Conservation (phyloP, 2,329 filamentous ascomycete genomes). For the Sporothrix mexicana region DNA sequence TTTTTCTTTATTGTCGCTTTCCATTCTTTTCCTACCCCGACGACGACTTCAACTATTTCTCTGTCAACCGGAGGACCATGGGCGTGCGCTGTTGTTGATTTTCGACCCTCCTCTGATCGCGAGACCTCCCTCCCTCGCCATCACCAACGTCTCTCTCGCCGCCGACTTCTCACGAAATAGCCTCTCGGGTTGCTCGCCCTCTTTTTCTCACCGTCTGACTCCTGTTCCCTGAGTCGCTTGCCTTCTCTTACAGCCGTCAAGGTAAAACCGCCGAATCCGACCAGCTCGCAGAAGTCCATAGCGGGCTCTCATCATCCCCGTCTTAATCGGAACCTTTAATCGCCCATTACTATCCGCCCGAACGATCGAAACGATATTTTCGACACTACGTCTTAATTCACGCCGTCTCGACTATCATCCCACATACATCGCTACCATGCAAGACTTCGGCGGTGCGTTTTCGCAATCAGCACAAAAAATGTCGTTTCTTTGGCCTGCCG, state of each 20-base stretch:
- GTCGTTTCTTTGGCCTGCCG: constrained; percentile 41
- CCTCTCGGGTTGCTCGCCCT: constrained; percentile 5
- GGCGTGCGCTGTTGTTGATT: constrained; percentile 24
- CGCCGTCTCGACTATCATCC: not conserved
- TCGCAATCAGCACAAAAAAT: constrained; percentile 43
- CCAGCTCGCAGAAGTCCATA: not conserved
- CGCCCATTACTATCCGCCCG: not conserved
- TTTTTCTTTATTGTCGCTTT: not conserved
- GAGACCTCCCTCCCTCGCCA: constrained; percentile 30
- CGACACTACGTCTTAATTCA: not conserved
- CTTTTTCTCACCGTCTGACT: not conserved
- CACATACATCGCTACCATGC: constrained; percentile 38
- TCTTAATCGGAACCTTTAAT: not conserved
- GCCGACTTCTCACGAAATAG: constrained; percentile 10
- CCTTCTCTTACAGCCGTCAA: not conserved
- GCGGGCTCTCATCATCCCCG: constrained; percentile 3
- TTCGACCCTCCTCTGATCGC: constrained; percentile 6
- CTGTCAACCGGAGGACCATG: constrained; percentile 29
- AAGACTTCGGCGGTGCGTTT: constrained; percentile 39
- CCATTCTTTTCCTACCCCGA: constrained; percentile 18
- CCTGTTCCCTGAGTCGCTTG: not conserved
- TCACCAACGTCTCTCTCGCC: constrained; percentile 6
- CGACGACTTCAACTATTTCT: constrained; percentile 4
- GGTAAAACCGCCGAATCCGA: not conserved
- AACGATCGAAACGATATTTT: not conserved